These are phyloP conservation scores for Paraphaeosphaeria minitans DNA, from an alignment of 2,329 filamentous ascomycete species.

Conservation along the genomic window DNA sequence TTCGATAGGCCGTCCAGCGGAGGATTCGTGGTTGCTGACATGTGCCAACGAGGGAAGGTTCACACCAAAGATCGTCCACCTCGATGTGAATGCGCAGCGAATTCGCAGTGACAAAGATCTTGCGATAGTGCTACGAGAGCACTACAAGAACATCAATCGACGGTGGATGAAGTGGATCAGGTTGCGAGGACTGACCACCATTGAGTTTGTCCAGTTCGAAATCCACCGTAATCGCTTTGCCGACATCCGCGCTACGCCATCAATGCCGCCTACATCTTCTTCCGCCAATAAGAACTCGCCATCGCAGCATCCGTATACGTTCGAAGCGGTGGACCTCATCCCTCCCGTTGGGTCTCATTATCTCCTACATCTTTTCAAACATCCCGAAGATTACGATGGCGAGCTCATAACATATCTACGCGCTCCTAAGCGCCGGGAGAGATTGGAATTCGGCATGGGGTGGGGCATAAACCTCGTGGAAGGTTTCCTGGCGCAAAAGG, in stretches of 20 bases:
- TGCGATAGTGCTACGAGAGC: slow-evolving; percentile 38
- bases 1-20: slow-evolving; percentile 22
- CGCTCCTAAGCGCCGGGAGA: slow-evolving; percentile 39
- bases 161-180: slow-evolving; percentile 40
- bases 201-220: slow-evolving; percentile 49
- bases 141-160: slow-evolving; percentile 42
- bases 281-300: slow-evolving; percentile 22
- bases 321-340: slow-evolving; percentile 45
- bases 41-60: slow-evolving; percentile 46
- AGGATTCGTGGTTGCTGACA: slow-evolving; percentile 45
- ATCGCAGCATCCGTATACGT: slow-evolving; percentile 40
- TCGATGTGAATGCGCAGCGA: slow-evolving; percentile 40
- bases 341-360: slow-evolving; percentile 48
- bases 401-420: slow-evolving; percentile 46
- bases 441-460: slow-evolving; percentile 43
- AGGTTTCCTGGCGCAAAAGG: slow-evolving; percentile 43
- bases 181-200: slow-evolving; percentile 43
- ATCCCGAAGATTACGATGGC: slow-evolving; percentile 47
- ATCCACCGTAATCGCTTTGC: slow-evolving; percentile 49
- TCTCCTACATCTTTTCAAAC: slow-evolving; percentile 47
- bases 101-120: slow-evolving; percentile 46
- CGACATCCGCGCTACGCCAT: slow-evolving; percentile 45
- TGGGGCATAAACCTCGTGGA: slow-evolving; percentile 50
- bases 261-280: slow-evolving; percentile 40
- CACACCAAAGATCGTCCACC: slow-evolving; percentile 46